These are phyloP conservation scores for Coelastrella sp. DNA, from an alignment of 139 green algal species.

Conservation along the genomic window DNA sequence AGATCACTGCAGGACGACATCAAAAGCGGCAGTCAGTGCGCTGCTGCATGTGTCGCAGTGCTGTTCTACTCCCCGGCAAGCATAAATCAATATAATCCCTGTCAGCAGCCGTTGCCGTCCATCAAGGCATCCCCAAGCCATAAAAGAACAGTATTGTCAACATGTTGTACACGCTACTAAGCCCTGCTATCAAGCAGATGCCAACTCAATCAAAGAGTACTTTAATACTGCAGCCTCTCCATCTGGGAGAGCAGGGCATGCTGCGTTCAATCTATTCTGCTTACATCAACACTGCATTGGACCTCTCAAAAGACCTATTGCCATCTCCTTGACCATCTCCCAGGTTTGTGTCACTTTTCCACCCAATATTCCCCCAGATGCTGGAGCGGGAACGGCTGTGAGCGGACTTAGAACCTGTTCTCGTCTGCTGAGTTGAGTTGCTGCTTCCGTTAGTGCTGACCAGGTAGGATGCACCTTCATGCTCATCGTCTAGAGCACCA, in stretches of 20 bases:
- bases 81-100: not conserved
- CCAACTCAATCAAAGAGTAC: too few relatives aligned
- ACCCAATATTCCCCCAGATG: not conserved
- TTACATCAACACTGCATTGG: not conserved
- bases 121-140: too few relatives aligned
- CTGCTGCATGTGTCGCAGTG: too few relatives aligned
- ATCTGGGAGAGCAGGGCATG: too few relatives aligned
- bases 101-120: not conserved
- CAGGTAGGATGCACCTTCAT: not conserved
- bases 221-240: too few relatives aligned
- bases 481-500: not conserved
- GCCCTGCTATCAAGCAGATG: too few relatives aligned
- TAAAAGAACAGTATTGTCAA: too few relatives aligned
- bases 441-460: not conserved
- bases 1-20: conserved; percentile 36
- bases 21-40: not conserved
- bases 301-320: not conserved
- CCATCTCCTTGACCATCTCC: not conserved
- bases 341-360: not conserved
- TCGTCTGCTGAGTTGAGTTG: not conserved
- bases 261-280: not conserved
- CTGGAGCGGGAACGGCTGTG: not conserved
- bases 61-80: too few relatives aligned
- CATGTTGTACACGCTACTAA: too few relatives aligned
- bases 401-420: not conserved